Evolutionary conservation across 1,284 basidiomycete species (phyloP).

Genomic region (Malassezia obtusa): DNA sequence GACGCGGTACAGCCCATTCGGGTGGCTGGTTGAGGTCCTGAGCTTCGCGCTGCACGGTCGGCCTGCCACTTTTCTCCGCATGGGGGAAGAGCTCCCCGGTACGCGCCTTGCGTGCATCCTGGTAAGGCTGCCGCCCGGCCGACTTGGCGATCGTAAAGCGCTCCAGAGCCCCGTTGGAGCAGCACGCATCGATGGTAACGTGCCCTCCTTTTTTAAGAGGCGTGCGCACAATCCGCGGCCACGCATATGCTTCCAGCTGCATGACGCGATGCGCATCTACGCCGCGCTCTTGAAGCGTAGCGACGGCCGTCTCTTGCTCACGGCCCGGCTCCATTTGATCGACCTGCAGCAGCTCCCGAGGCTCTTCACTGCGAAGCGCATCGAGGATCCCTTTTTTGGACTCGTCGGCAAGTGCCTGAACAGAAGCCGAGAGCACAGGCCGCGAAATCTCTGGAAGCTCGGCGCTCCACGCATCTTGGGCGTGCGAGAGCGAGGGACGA

Average conservation of each 20-base stretch:
- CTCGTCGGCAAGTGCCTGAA: constrained; percentile 11
- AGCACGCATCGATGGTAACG: constrained; percentile 83
- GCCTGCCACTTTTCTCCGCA: not conserved
- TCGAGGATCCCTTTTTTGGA: constrained; percentile 34
- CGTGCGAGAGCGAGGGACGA: constrained; percentile 53
- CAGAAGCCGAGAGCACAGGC: not conserved
- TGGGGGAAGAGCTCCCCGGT: constrained; percentile 98
- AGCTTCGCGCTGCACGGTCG: not conserved
- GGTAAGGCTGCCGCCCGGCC: constrained; percentile 84
- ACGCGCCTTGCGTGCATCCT: constrained; percentile 80
- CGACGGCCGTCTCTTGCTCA: constrained; percentile 3
- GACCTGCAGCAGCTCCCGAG: not conserved
- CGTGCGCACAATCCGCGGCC: constrained; percentile 82
- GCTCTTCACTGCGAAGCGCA: constrained; percentile 20
- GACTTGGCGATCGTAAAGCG: constrained; percentile 81
- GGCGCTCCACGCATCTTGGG: constrained; percentile 2
- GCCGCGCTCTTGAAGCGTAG: not conserved
- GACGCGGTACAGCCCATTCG: not conserved
- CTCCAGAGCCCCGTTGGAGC: constrained; percentile 71
- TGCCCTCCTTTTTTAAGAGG: constrained; percentile 87
- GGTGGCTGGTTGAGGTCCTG: not conserved
- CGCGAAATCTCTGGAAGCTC: not conserved
- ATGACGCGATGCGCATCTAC: constrained; percentile 21
- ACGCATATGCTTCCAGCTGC: constrained; percentile 49
- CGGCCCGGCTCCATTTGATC: not conserved